Base-by-base conservation (phyloP, 1,139 yeast species). In the Debaryomyces sp. region DNA sequence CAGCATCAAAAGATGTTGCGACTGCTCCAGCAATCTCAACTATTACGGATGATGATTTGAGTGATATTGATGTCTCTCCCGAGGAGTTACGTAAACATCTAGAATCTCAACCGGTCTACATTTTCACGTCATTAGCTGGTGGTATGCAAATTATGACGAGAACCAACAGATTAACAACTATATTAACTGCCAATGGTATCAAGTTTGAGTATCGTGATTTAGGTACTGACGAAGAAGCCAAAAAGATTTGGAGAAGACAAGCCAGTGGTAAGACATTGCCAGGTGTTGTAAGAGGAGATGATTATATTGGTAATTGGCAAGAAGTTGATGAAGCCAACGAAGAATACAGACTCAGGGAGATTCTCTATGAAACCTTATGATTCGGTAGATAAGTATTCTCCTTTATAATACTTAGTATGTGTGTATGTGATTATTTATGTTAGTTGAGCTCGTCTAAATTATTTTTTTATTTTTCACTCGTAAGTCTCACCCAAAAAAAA, bases 201-300 rank as follows among this genome's bases (percentile, higher is more conserved):
- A 75, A 81, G 53, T 90, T 83, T 65, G 78, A 81, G 29, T 80
- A 84, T 59, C 81, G 87, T 47, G 99, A 92, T 63, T 73, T 92
- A 48, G 96, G 97, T 2, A 88, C 96, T 0, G 96, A 91, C 62
- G 91, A 85, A 44, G 86, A 83, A 49, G 97, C 97, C 15, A 84
- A 89, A 63, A 81, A 85, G 57, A 79, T 89, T 30, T 92, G 98
- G 97, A 85, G 84, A 61, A 80, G 95, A 63, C 81, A 85, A 55
- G 78, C 90, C 15, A 76, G 77, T 41, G 96, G 96, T 5, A 84
- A 87, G 59, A 71, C 81, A 1, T 78, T 91, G 48, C 99, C 99
- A 2, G 98, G 95, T n/a, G 80, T 94, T 21, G 91, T 92, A 24
- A 80, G 97, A 60, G 97, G 96, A n/a, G 90, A 85, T 57, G 96